A percentile compares a stretch with the other conserved stretches of the same genome.
These are phyloP conservation scores for Puccinia hordei DNA, from an alignment of 1,284 basidiomycete genomes.

Conservation along the genomic window DNA sequence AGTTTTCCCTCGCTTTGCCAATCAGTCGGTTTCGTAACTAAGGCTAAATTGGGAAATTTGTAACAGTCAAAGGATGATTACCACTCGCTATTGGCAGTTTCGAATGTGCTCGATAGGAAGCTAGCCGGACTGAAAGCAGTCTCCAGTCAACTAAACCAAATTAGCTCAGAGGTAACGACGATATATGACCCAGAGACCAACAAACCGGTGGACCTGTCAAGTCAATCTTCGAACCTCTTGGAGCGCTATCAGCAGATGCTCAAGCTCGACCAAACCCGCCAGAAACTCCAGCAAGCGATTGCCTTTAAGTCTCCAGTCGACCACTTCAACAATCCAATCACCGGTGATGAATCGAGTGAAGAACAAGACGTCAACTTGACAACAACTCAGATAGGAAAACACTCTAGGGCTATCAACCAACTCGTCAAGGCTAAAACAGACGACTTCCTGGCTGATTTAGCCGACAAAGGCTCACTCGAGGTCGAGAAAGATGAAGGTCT, in stretches of 20 bases:
- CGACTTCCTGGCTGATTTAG: conserved; percentile 32
- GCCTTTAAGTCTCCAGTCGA: background rate
- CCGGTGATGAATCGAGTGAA: background rate
- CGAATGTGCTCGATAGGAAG: conserved; percentile 40
- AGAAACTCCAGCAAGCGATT: background rate
- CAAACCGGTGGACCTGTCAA: conserved; percentile 28
- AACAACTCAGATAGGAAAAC: background rate
- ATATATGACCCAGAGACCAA: conserved; percentile 39
- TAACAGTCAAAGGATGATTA: conserved; percentile 38
- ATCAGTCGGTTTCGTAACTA: background rate
- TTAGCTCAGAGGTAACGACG: conserved; percentile 22
- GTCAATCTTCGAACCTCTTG: conserved; percentile 20
- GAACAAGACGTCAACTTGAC: background rate
- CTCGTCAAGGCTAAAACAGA: conserved; percentile 30
- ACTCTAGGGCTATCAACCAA: conserved; percentile 32
- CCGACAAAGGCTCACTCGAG: conserved; percentile 27
- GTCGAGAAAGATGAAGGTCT: conserved; percentile 35
- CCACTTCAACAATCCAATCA: background rate
- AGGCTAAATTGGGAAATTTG: background rate
- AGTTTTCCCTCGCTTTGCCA: background rate
- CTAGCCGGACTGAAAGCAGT: conserved; percentile 34
- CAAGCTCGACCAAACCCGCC: background rate
- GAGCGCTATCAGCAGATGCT: background rate
- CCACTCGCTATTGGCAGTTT: conserved; percentile 34
- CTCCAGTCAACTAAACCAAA: conserved; percentile 30